Percentiles rank a stretch among this genome's conserved stretches.
phyloP scores from a whole-genome alignment of 2,329 filamentous ascomycete genomes.

The Sporothrix brunneoviolacea region DNA sequence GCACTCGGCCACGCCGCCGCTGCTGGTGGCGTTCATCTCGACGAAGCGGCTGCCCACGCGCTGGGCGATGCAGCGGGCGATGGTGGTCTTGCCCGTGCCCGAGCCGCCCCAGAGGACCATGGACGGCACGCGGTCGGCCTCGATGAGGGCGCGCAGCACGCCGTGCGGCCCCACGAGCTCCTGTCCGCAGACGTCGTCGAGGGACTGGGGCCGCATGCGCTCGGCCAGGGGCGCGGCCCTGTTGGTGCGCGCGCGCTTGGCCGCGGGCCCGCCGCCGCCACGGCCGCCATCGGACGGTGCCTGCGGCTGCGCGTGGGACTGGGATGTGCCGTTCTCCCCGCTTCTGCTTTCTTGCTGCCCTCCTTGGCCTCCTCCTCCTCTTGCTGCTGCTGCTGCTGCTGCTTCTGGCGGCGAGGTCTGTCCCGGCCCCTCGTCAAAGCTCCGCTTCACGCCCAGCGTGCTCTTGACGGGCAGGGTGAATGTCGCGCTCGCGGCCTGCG shows the following conservation, averaged over 20 bases:
- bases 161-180: constrained; percentile 80
- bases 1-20: constrained; percentile 81
- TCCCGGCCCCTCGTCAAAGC: constrained; percentile 49
- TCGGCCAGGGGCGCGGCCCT: constrained; percentile 81
- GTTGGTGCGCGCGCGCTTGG: constrained; percentile 63
- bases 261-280: constrained; percentile 31
- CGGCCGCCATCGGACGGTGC: constrained; percentile 14
- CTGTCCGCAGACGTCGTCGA: constrained; percentile 87
- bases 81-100: constrained; percentile 83
- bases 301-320: too few species aligned
- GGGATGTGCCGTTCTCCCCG: too few species aligned
- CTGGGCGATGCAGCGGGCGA: constrained; percentile 81
- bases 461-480: constrained; percentile 9
- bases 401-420: constrained; percentile 18
- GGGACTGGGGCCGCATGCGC: constrained; percentile 76
- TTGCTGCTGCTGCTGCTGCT: constrained; percentile 11
- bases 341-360: too few species aligned
- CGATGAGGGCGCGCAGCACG: constrained; percentile 80
- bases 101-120: constrained; percentile 91
- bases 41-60: constrained; percentile 80
- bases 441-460: too few species aligned
- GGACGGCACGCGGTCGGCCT: constrained; percentile 77
- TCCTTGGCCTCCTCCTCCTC: neutral
- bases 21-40: constrained; percentile 90
- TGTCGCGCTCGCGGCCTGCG: constrained; percentile 1